Conservation (phyloP, 2,329 filamentous ascomycete genomes). For the Orbilia ellipsospora region DNA sequence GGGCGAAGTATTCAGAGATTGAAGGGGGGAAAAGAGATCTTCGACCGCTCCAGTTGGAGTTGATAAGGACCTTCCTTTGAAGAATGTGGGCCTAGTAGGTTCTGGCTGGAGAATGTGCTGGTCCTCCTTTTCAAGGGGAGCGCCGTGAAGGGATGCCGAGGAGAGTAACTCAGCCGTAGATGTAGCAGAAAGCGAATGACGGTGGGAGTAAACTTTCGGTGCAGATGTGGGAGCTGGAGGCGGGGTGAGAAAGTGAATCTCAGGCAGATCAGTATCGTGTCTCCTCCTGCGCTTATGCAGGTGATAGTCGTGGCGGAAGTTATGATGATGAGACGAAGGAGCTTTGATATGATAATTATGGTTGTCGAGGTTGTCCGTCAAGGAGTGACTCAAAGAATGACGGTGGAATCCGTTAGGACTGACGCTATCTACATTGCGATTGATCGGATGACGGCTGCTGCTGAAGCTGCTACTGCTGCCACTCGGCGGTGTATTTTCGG, state of each 20-base stretch:
- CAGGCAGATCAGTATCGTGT: constrained; percentile 43
- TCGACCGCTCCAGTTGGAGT: constrained; percentile 39
- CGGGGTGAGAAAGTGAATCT: constrained; percentile 37
- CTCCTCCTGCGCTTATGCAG: constrained; percentile 49
- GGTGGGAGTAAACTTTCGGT: constrained; percentile 17
- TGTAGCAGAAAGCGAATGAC: constrained; percentile 24
- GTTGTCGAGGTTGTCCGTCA: constrained; percentile 22
- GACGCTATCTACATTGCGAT: constrained; percentile 36
- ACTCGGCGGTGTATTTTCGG: no score
- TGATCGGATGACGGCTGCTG: constrained; percentile 1
- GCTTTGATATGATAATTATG: not conserved
- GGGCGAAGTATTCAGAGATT: constrained; percentile 31
- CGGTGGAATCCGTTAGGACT: constrained; percentile 47
- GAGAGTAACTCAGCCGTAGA: constrained; percentile 33
- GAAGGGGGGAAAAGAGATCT: constrained; percentile 38
- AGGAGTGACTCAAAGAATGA: constrained; percentile 46
- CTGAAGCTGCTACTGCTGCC: not conserved
- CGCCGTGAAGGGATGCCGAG: constrained; percentile 14
- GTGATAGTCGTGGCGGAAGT: constrained; percentile 41
- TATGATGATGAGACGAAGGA: no score
- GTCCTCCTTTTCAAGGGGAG: not conserved
- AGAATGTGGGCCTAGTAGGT: constrained; percentile 14
- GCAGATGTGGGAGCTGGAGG: constrained; percentile 9
- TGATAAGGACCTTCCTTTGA: constrained; percentile 36
- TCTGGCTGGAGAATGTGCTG: constrained; percentile 26